Evolutionary conservation across 768 basidiomycete genomes (phyloP), one percentile per base, ranked within the genome.

Genomic region (Vararia minispora): DNA sequence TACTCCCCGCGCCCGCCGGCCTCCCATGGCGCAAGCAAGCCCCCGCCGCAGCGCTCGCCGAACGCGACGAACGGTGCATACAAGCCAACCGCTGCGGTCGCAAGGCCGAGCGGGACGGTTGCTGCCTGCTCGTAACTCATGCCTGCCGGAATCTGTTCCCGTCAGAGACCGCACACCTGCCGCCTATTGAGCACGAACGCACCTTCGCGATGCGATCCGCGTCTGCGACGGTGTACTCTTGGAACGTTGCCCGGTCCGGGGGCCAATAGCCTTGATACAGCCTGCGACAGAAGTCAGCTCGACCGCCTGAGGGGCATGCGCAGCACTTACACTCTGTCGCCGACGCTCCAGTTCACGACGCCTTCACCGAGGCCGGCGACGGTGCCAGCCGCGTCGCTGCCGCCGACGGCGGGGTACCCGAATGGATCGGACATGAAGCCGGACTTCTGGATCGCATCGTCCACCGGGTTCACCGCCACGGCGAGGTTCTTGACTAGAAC

Each of bases 1-100:
- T 71, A 70, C 31, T 62, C 66, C 28, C 61, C 64, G 16, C 47
- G 48, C 39, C 59, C 60, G 16, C 52, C 56, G 12, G 54, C 46
- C 28, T 58, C 58, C 49, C 65, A 57, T 0, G 68, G 65, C 7
- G 64, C 44, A 35, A 54, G 47, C 36, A 74, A 55, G 34, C 62
- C 65, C 2, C 62, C 52, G 28, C 69, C 69, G 11, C 39, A 31
- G 23, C 23, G 11, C 42, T 62, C 53, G 0, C 60, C 56, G 12
- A 28, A 52, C 35, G 40, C 48, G n/a, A n/a, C n/a, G n/a, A n/a
- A n/a, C n/a, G n/a, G n/a, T 20, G 51, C 59, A 51, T 70, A 76
- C 14, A 77, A 44, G 2, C 69, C 74, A n/a, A 65, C 54, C 24
- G 65, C 66, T 11, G 71, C 69, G 14, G 69, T 67, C 7, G 63